Percentiles rank a stretch among this genome's conserved stretches.
phyloP scores from a whole-genome alignment of 1,284 basidiomycete genomes.

The Vanrija sp. region DNA sequence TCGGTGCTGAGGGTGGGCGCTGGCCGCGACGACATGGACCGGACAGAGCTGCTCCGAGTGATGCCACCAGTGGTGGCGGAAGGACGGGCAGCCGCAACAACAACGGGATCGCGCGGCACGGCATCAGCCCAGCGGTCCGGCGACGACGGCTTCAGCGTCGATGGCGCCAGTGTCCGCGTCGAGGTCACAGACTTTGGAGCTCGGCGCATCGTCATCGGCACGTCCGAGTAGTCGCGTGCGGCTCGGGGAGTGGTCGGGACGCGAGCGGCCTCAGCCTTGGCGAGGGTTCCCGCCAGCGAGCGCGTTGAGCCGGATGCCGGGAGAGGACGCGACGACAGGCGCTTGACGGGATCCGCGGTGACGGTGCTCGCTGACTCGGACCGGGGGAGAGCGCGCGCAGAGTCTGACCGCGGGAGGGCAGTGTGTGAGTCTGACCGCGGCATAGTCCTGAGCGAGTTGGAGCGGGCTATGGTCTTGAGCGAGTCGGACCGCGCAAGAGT shows the following conservation, averaged over 20 bases:
- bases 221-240: slow-evolving; percentile 7
- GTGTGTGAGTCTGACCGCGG: not conserved
- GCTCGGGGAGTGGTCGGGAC: not conserved
- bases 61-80: too few relatives aligned
- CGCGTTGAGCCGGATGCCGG: slow-evolving; percentile 2
- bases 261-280: not conserved
- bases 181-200: not conserved
- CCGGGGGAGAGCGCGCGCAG: not conserved
- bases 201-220: slow-evolving; percentile 10
- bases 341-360: not conserved
- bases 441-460: not conserved
- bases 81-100: not conserved
- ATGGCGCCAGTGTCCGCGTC: not conserved
- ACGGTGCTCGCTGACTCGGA: not conserved
- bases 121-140: slow-evolving; percentile 15
- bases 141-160: not conserved
- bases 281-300: not conserved
- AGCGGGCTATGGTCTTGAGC: not conserved
- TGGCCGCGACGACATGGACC: too few relatives aligned
- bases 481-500: not conserved
- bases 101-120: slow-evolving; percentile 5
- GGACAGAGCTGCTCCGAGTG: too few relatives aligned
- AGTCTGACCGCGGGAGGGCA: not conserved
- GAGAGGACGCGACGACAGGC: not conserved
- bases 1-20: too few relatives aligned